These are phyloP conservation scores for Vigna reflexopilosa DNA, from an alignment of 306 rosid genomes.

Conservation along the genomic window DNA sequence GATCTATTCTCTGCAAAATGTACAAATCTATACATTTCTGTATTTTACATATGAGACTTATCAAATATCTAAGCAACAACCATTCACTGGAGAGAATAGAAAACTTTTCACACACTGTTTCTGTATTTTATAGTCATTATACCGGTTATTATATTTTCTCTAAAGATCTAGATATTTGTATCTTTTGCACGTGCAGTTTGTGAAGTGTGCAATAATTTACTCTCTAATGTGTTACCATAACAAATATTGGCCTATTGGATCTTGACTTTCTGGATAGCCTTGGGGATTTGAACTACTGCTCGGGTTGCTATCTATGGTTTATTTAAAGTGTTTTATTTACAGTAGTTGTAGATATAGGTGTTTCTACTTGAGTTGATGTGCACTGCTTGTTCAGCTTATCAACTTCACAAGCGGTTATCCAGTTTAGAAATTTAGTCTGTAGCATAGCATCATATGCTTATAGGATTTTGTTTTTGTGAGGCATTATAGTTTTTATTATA, in stretches of 20 bases:
- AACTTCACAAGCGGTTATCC: neutral
- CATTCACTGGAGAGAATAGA: neutral
- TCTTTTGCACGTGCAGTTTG: conserved; percentile 11
- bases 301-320: conserved; percentile 30
- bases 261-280: conserved; percentile 16
- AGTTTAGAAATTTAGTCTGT: neutral
- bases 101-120: neutral
- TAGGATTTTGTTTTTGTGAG: conserved; percentile 21
- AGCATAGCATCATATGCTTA: conserved; percentile 24
- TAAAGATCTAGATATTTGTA: too few relatives aligned
- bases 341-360: conserved; percentile 22
- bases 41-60: conserved; percentile 22
- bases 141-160: neutral
- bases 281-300: conserved; percentile 24
- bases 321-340: conserved; percentile 26
- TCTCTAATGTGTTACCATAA: neutral
- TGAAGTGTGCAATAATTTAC: conserved; percentile 3
- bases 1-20: conserved; percentile 20
- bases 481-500: conserved; percentile 16
- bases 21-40: conserved; percentile 4
- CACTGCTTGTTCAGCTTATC: conserved; percentile 20
- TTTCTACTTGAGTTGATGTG: conserved; percentile 25
- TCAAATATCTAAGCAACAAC: conserved; percentile 23
- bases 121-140: conserved; percentile 23
- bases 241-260: conserved; percentile 33